phyloP scores from a whole-genome alignment of 2,329 filamentous ascomycete species.

The Ophiostoma himal-ulmi region DNA sequence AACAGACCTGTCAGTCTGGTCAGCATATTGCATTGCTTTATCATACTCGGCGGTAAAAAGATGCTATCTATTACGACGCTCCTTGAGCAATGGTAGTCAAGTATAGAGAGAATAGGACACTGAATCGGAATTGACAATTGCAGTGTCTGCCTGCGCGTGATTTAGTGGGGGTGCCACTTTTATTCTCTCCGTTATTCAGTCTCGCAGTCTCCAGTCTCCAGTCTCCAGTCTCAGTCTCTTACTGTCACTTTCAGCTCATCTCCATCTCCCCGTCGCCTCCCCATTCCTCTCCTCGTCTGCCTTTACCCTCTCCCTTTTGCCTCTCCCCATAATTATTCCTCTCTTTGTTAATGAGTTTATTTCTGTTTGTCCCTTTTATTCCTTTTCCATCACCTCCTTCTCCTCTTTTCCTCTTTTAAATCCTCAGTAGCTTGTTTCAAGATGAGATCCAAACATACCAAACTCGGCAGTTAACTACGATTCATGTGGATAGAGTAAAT shows the following conservation, averaged over 20 bases:
- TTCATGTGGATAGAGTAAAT: not conserved
- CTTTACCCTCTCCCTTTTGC: not conserved
- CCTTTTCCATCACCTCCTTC: not conserved
- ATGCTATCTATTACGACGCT: not conserved
- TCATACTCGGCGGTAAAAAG: not conserved
- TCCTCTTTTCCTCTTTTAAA: conserved; percentile 5
- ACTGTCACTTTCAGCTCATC: not conserved
- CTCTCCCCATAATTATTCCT: not conserved
- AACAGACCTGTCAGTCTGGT: not conserved
- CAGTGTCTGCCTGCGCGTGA: not conserved
- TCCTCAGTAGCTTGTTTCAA: conserved; percentile 14
- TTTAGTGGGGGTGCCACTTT: not conserved
- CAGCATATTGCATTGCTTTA: not conserved
- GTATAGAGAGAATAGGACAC: too few species aligned
- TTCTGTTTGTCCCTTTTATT: not conserved
- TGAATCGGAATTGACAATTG: not conserved
- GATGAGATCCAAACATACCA: conserved; percentile 13
- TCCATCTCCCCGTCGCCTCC: not conserved
- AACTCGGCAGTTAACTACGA: conserved; percentile 6
- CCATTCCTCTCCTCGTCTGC: too few species aligned
- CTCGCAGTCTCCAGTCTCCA: not conserved
- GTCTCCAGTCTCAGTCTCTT: not conserved
- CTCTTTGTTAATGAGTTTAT: not conserved
- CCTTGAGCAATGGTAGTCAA: not conserved
- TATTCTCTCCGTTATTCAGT: not conserved